Conservation (phyloP, 2,329 filamentous ascomycete species). For the Simplicillium aogashimaense region DNA sequence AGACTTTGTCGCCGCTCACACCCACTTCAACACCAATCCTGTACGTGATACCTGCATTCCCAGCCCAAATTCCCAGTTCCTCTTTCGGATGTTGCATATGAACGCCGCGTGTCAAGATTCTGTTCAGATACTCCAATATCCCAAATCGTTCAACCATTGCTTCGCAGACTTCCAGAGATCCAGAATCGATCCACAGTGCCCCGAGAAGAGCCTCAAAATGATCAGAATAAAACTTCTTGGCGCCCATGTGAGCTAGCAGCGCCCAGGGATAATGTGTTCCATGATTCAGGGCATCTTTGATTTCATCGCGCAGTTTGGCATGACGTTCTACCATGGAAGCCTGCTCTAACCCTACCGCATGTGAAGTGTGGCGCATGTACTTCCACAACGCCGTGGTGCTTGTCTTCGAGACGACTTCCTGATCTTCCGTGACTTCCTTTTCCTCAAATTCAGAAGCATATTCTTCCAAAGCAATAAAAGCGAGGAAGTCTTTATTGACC, state of each 20-base stretch:
- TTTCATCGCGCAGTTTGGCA: constrained; percentile 30
- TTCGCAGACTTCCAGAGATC: constrained; percentile 49
- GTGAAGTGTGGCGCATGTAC: constrained; percentile 54
- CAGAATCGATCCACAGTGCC: constrained; percentile 75
- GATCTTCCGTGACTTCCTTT: constrained; percentile 8
- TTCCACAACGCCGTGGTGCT: constrained; percentile 47
- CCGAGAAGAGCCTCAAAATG: constrained; percentile 73
- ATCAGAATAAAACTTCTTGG: constrained; percentile 75
- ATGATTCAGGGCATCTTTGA: constrained; percentile 39
- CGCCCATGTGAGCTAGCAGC: constrained; percentile 51
- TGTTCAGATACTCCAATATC: constrained; percentile 51
- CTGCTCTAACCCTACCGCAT: constrained; percentile 37
- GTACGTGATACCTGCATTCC: constrained; percentile 44
- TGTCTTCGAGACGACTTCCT: constrained; percentile 11
- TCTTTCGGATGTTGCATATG: constrained; percentile 58
- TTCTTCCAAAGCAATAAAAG: constrained; percentile 60
- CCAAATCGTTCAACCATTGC: constrained; percentile 53
- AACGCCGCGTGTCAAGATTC: constrained; percentile 49
- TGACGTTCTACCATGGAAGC: constrained; percentile 34
- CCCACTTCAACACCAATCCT: constrained; percentile 17
- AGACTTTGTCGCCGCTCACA: constrained; percentile 15
- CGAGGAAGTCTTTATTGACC: constrained; percentile 73
- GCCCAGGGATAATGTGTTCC: constrained; percentile 66
- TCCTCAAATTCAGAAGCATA: constrained; percentile 11
- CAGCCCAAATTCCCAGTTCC: constrained; percentile 51